Conservation (phyloP, 2,329 filamentous ascomycete genomes). For the Thelonectria blattea region DNA sequence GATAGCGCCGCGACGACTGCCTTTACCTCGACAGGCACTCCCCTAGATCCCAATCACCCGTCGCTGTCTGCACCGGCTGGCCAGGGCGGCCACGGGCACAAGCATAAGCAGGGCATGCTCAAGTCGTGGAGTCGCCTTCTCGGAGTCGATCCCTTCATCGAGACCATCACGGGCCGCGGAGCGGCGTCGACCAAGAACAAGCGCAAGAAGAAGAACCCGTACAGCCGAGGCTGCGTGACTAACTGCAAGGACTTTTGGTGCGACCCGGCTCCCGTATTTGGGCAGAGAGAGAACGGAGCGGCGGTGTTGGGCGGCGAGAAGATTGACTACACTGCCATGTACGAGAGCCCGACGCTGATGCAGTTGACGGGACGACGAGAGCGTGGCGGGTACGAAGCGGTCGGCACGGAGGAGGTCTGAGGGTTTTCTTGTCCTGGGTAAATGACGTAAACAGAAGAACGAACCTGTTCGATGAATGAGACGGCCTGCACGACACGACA, state of each 20-base stretch:
- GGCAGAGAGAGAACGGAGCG: slow-evolving; percentile 72
- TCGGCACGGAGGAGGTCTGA: slow-evolving; percentile 60
- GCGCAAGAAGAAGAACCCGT: slow-evolving; percentile 76
- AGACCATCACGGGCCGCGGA: slow-evolving; percentile 84
- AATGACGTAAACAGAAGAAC: slow-evolving; percentile 5
- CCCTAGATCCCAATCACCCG: slow-evolving; percentile 70
- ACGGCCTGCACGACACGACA: slow-evolving; percentile 25
- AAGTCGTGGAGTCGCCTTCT: slow-evolving; percentile 83
- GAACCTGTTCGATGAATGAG: slow-evolving; percentile 27
- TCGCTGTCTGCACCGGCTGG: slow-evolving; percentile 61
- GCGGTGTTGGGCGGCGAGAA: slow-evolving; percentile 78
- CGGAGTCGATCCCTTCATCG: slow-evolving; percentile 91
- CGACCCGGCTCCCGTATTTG: slow-evolving; percentile 83
- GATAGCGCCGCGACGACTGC: slow-evolving; percentile 68
- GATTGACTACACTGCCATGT: slow-evolving; percentile 89
- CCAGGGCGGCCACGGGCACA: slow-evolving; percentile 54
- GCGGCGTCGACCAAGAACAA: slow-evolving; percentile 64
- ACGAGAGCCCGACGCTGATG: slow-evolving; percentile 81
- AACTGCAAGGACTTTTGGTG: slow-evolving; percentile 99
- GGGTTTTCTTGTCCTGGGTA: neutral
- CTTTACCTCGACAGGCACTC: slow-evolving; percentile 78
- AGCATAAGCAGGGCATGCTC: slow-evolving; percentile 69
- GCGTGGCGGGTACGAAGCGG: slow-evolving; percentile 67
- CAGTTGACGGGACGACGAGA: slow-evolving; percentile 55
- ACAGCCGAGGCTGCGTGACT: slow-evolving; percentile 78